phyloP scores from a whole-genome alignment of 2,329 filamentous ascomycete genomes.

The Xylariaceae sp. region DNA sequence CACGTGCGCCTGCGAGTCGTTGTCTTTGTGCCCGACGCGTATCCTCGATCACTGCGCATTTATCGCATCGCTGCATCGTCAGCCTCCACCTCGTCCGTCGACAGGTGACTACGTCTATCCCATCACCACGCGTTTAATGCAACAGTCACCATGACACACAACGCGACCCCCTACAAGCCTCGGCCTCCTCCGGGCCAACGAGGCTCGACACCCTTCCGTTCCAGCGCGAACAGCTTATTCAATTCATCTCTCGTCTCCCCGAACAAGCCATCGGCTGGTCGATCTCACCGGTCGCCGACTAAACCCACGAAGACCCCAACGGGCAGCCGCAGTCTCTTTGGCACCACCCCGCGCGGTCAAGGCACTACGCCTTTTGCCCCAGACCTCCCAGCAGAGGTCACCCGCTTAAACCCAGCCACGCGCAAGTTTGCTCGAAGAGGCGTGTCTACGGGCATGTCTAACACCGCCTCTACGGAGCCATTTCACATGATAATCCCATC shows the following conservation, averaged over 20 bases:
- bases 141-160: constrained; percentile 24
- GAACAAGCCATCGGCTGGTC: constrained; percentile 25
- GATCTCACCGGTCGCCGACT: constrained; percentile 19
- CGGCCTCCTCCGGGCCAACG: constrained; percentile 28
- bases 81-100: not conserved
- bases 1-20: not conserved
- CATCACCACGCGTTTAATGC: constrained; percentile 10
- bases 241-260: constrained; percentile 33
- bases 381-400: constrained; percentile 26
- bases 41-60: constrained; percentile 2
- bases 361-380: constrained; percentile 30
- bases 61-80: not conserved
- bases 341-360: constrained; percentile 27
- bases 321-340: constrained; percentile 30
- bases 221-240: constrained; percentile 28
- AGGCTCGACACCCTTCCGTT: constrained; percentile 30
- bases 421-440: constrained; percentile 36
- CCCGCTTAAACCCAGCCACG: constrained; percentile 21
- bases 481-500: constrained; percentile 56
- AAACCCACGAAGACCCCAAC: constrained; percentile 22
- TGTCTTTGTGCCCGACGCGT: constrained; percentile 9
- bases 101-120: not conserved
- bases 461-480: constrained; percentile 45
- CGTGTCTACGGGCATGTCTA: constrained; percentile 46
- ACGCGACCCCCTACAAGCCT: constrained; percentile 28